phyloP scores from a whole-genome alignment of 176 grass and related monocot species.

The Pharus latifolius region DNA sequence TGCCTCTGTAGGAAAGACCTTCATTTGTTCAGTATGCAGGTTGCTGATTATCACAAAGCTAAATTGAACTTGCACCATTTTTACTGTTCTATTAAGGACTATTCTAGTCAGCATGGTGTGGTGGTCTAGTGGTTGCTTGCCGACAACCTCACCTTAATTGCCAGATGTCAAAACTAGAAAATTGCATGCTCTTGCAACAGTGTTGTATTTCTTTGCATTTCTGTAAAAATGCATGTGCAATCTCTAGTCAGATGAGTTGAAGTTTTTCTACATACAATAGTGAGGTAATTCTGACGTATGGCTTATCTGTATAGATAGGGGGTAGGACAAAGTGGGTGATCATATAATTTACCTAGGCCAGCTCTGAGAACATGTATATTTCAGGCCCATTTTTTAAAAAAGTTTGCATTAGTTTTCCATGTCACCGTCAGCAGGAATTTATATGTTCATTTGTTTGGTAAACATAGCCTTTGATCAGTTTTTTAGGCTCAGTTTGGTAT shows the following conservation, averaged over 20 bases:
- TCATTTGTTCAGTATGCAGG: background rate
- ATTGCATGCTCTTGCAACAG: conserved; percentile 4
- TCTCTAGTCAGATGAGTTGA: background rate
- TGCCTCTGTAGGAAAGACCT: no score
- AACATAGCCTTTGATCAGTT: background rate
- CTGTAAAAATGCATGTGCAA: background rate
- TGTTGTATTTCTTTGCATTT: conserved; percentile 2
- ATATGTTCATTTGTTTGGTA: background rate
- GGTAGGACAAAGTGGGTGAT: background rate
- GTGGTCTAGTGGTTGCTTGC: background rate
- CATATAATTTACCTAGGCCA: background rate
- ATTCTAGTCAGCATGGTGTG: background rate
- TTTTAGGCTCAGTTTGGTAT: background rate
- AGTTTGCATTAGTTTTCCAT: background rate
- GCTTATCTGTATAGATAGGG: background rate
- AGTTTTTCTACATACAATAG: background rate
- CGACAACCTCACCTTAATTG: background rate
- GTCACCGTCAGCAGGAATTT: background rate
- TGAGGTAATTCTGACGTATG: background rate
- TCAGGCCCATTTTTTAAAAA: background rate
- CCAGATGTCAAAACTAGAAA: background rate
- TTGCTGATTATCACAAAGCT: background rate
- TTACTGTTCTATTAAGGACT: background rate
- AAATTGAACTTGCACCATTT: background rate
- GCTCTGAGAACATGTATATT: background rate